phyloP scores from a whole-genome alignment of 164 flowering plant genomes.

The Macadamia integrifolia region DNA sequence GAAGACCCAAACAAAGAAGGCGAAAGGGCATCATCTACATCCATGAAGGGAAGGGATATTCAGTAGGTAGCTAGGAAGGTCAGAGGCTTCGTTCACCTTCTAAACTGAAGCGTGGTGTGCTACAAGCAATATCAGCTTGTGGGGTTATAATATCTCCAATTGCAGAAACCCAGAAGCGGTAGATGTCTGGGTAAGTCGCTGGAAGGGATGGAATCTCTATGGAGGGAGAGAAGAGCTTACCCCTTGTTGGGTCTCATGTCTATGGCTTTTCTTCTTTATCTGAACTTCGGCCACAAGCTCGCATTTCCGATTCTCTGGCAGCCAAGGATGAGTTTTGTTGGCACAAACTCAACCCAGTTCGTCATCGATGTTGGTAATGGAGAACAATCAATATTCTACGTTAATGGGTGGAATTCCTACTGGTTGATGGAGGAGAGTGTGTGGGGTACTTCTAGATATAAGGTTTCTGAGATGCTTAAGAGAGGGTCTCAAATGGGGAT shows the following conservation, averaged over 20 bases:
- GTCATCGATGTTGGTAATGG: constrained; percentile 17
- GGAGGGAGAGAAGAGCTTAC: constrained; percentile 27
- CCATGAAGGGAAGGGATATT: no score
- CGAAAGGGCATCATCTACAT: no score
- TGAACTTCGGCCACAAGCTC: constrained; percentile 29
- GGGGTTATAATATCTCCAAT: no score
- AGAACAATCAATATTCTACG: constrained; percentile 21
- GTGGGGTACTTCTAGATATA: constrained; percentile 22
- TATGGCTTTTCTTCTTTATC: constrained; percentile 22
- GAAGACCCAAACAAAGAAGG: no score
- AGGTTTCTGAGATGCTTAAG: constrained; percentile 35
- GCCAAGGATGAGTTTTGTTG: constrained; percentile 35
- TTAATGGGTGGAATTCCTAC: constrained; percentile 65
- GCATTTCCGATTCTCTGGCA: constrained; percentile 32
- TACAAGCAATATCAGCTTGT: no score
- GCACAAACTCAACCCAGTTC: constrained; percentile 35
- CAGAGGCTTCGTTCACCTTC: no score
- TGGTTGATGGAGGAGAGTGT: constrained; percentile 53
- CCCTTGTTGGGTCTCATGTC: constrained; percentile 28
- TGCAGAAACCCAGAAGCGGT: neutral
- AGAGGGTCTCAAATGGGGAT: constrained; percentile 48
- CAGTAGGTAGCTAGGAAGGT: no score
- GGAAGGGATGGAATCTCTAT: constrained; percentile 18
- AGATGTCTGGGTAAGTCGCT: neutral
- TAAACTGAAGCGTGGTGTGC: no score